Base-by-base conservation (phyloP, 169 alveolate species). In the Cryptosporidium felis region DNA sequence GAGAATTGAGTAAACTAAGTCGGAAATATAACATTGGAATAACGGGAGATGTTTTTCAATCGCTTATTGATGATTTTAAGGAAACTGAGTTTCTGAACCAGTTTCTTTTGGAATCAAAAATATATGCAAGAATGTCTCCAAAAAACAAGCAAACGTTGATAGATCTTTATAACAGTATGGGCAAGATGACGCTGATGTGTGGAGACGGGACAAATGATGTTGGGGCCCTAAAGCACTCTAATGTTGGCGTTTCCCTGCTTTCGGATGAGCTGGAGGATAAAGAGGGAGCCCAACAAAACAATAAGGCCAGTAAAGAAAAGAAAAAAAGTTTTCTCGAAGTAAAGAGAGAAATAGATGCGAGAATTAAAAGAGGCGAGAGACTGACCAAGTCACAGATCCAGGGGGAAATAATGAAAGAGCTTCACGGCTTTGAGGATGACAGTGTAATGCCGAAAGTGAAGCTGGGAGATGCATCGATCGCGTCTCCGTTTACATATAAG, bases 201-300 rank as follows among this genome's bases (percentile, higher is more conserved):
- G 99, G 99, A 9, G 99, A 98, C 92, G 99, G 99, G 1, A 96
- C 99, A 18, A 98, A 98, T 82, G 99, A 98, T 89, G 98, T 97
- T 56, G 99, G 99, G n/a, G 99, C 99, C 1, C 91, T 98, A 60
- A 98, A 97, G 82, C 95, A 96, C 45, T 98, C 99, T 6, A 96
- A 96, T 74, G 98, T 97, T 10, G 99, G 99, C 40, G 93, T 98
- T 5, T 98, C 99, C 21, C 90, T 98, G 44, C 90, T 97, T n/a
- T 45, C 91, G 18, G 41, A 49, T 53, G 67, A 74, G 36, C 41
- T 38, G 53, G 38, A 53, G 41, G 26, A 62, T 44, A 40, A 53
- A 30, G 62, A 59, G 32, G 18, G 16, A 8, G 80, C 23, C 41
- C 41, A 63, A 47, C 10, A 10, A 4, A 16, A 80, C 38, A 16